These are phyloP conservation scores for Thalassiosira pacifica DNA, from an alignment of 352 stramenopile species.

Conservation along the genomic window DNA sequence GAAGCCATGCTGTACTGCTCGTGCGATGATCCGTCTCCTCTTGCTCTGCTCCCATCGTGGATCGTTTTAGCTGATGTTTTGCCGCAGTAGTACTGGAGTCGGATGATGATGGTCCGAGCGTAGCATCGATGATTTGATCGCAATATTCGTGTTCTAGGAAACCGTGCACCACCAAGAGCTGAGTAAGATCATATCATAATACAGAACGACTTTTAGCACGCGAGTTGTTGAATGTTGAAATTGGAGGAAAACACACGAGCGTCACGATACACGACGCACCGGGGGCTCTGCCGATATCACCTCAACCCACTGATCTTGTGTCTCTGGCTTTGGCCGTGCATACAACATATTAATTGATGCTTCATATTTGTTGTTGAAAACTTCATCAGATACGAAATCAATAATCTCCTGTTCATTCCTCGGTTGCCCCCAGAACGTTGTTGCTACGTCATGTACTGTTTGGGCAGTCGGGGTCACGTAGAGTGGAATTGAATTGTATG, in stretches of 20 bases:
- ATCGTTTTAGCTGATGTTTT: constrained; percentile 41
- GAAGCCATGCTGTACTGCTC: constrained; percentile 56
- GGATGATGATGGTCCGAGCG: neutral
- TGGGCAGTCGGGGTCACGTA: too few species aligned
- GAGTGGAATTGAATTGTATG: too few species aligned
- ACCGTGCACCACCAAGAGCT: constrained; percentile 52
- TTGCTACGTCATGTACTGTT: too few species aligned
- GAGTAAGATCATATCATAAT: neutral
- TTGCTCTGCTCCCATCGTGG: constrained; percentile 46
- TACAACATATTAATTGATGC: neutral
- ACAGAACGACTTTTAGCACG: constrained; percentile 2
- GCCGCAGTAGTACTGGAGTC: neutral
- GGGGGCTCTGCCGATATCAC: constrained; percentile 47
- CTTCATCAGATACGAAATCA: constrained; percentile 27
- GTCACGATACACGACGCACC: constrained; percentile 26
- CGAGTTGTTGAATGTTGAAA: neutral
- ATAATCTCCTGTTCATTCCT: constrained; percentile 42
- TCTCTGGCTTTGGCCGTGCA: neutral
- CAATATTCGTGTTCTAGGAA: constrained; percentile 53
- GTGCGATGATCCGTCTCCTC: constrained; percentile 43
- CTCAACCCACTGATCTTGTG: constrained; percentile 34
- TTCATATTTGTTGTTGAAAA: constrained; percentile 24
- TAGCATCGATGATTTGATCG: constrained; percentile 57
- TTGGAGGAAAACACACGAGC: neutral
- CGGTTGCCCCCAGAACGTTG: constrained; percentile 41